Conservation (phyloP, 2,329 filamentous ascomycete genomes). For the Colletotrichum acutatum region DNA sequence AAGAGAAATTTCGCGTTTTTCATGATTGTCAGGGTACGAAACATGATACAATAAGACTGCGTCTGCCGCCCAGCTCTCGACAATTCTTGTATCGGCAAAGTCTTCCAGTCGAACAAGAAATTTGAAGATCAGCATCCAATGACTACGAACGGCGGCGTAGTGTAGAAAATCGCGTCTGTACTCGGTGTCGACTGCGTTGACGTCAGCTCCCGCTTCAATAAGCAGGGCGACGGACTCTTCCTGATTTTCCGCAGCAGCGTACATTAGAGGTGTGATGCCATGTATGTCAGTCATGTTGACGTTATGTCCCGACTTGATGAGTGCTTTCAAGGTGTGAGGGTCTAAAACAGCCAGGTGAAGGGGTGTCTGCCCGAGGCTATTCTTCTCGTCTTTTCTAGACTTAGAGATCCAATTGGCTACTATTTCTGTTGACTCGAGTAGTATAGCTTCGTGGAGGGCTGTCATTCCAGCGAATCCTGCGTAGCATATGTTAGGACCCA, state of each 20-base stretch:
- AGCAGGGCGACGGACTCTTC: neutral
- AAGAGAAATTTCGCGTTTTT: neutral
- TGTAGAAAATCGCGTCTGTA: neutral
- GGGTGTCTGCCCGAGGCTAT: slow-evolving; percentile 1
- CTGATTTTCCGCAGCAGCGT: neutral
- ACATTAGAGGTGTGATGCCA: slow-evolving; percentile 13
- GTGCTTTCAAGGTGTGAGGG: neutral
- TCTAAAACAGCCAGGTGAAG: slow-evolving; percentile 5
- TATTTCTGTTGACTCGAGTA: neutral
- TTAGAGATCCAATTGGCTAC: rapidly evolving
- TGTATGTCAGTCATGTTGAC: neutral
- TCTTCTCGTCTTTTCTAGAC: neutral
- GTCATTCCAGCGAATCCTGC: slow-evolving; percentile 17
- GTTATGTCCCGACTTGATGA: neutral
- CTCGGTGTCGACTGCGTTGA: rapidly evolving
- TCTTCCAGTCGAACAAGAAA: neutral
- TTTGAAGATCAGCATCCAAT: neutral
- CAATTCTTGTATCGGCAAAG: neutral
- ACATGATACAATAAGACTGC: neutral
- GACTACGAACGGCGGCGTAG: neutral
- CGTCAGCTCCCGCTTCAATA: neutral
- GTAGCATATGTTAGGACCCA: neutral
- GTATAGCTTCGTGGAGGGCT: neutral
- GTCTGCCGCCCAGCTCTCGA: neutral
- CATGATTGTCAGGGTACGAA: no score